Evolutionary conservation across 148 eudicot genomes (phyloP), one percentile per base, ranked within the genome.

Genomic region (Silene latifolia): DNA sequence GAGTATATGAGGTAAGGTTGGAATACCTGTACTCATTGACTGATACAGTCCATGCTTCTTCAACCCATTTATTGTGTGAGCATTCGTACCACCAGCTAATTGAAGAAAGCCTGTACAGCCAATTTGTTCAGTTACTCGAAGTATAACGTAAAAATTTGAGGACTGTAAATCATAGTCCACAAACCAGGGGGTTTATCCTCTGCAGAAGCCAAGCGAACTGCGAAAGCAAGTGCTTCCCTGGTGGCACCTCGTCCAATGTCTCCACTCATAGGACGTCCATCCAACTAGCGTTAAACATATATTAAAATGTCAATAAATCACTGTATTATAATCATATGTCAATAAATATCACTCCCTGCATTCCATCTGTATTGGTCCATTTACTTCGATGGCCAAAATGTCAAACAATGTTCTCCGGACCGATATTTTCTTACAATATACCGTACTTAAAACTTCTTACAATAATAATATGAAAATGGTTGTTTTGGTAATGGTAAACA

Each of bases 231-330:
- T 69, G 88, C 86, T 80, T 88, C 91, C 64, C 86, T 85, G 23
- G 98, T 94, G 80, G 97, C 90, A 35, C 97, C 98, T 85, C 96
- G 84, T 51, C 97, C 98, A 57, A 87, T 94, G 75, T 94, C 98
- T 80, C 98, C 98, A 76, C 98, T 91, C 96, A 94, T 94, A 11
- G 98, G 96, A 14, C 97, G 97, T 62, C 98, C 98, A 82, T 94
- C 98, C 84, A 91, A 72, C 98, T 93, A 72, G n/a, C n/a, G n/a
- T n/a, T n/a, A n/a, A n/a, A n/a, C n/a, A n/a, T n/a, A n/a, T n/a
- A n/a, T n/a, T n/a, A n/a, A n/a, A n/a, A n/a, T n/a, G n/a, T n/a
- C n/a, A n/a, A n/a, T n/a, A n/a, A n/a, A n/a, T n/a, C n/a, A n/a
- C n/a, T n/a, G n/a, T n/a, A 32, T 51, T 5, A 13, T 51, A 13